A percentile compares a stretch with the other conserved stretches of the same genome.
Conservation (phyloP, 192 early-diverging fungal genomes). For the Pecoramyces ruminantium region DNA sequence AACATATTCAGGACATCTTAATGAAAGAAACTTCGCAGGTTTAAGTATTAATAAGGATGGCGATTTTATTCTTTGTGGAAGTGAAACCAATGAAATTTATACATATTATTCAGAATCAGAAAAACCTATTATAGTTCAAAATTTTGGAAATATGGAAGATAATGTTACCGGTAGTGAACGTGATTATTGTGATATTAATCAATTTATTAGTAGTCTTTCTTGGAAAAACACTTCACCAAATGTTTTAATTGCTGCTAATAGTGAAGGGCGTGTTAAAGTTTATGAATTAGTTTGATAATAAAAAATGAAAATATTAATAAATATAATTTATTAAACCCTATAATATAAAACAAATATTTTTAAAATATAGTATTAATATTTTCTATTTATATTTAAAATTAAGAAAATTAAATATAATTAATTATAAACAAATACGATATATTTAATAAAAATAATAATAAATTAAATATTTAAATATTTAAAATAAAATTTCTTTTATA, state of each 20-base stretch:
- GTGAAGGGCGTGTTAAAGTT: slow-evolving; percentile 74
- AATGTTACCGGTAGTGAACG: slow-evolving; percentile 37
- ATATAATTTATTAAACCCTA: too few species aligned
- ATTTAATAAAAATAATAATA: too few species aligned
- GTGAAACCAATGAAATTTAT: slow-evolving; percentile 80
- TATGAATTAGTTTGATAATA: slow-evolving; percentile 41
- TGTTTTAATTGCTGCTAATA: slow-evolving; percentile 69
- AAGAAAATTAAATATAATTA: too few species aligned
- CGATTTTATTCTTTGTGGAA: slow-evolving; percentile 84
- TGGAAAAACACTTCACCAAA: slow-evolving; percentile 66
- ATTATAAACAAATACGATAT: too few species aligned
- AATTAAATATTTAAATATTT: too few species aligned
- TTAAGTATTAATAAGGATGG: slow-evolving; percentile 45
- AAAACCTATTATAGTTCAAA: slow-evolving; percentile 52
- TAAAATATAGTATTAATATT: too few species aligned
- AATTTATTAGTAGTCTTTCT: slow-evolving; percentile 83
- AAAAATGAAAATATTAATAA: too few species aligned
- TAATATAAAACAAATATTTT: too few species aligned
- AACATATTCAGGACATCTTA: slow-evolving; percentile 69
- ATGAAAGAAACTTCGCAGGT: slow-evolving; percentile 97
- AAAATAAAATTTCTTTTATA: too few species aligned
- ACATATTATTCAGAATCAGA: slow-evolving; percentile 61
- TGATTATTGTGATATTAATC: slow-evolving; percentile 32
- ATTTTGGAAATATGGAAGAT: slow-evolving; percentile 54
- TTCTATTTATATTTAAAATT: too few species aligned